Evolutionary conservation across 768 basidiomycete genomes (phyloP), one percentile per base, ranked within the genome.

Genomic region (Rhodotorula toruloides): DNA sequence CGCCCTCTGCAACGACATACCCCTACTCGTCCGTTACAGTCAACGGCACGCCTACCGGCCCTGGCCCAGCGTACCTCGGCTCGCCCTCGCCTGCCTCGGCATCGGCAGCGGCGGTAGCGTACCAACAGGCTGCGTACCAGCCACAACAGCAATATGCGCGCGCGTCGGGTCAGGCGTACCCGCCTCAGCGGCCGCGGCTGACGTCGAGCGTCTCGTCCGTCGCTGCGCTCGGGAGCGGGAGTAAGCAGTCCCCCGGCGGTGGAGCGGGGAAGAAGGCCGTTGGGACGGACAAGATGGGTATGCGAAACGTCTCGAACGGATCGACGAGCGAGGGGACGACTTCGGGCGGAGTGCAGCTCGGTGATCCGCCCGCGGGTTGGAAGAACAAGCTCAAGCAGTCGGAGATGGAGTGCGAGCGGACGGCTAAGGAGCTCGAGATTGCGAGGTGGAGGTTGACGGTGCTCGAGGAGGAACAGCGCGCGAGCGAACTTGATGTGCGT

Each of bases 391-490:
- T 63, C 14, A 54, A 49, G n/a, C 44, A 50, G 34, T 58, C 60
- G 0, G 70, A 67, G 63, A 49, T 61, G 50, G 65, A 71, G 7
- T 59, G 52, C 16, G 61, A 63, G 10, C 32, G 71, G 25, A 56
- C 31, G 29, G 53, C 29, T 9, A 72, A 68, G 54, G 67, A 72
- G 54, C 39, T 72, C 31, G 71, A 72, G 61, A 68, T 72, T 14
- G 67, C 67, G 27, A 19, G 63, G 16, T 72, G 71, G 71, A 54
- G 60, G 34, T 21, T 72, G 31, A 40, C 36, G 7, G 63, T 68
- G 4, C 32, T 65, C 8, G 67, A 68, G 32, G 63, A 64, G 29
- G 71, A 72, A 22, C 56, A 60, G 34, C 40, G 13, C 10, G 17
- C 48, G 22, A 36, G 27, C 4, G 67, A 72, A 32, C 3, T 34